Percentiles rank a stretch among this genome's conserved stretches.
Conservation (phyloP, 78 protist genomes). For the Tieghemostelium lacteum region DNA sequence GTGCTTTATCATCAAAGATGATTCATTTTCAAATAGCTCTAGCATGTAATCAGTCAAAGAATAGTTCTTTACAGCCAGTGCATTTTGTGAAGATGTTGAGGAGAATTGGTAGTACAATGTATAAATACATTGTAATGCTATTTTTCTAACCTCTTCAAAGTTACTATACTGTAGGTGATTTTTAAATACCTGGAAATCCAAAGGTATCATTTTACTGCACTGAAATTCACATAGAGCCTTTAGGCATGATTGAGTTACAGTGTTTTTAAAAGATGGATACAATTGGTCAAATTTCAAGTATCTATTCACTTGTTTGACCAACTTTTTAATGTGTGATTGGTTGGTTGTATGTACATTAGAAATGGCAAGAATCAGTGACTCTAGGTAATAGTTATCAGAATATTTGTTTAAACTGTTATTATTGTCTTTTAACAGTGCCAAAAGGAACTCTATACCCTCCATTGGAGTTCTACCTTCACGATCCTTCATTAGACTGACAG, state of each 20-base stretch:
- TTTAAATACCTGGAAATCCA: slow-evolving; percentile 16
- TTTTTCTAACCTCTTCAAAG: slow-evolving; percentile 53
- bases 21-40: slow-evolving; percentile 49
- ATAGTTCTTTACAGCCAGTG: neutral
- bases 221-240: slow-evolving; percentile 43
- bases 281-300: slow-evolving; percentile 64
- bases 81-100: neutral
- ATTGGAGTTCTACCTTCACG: slow-evolving; percentile 67
- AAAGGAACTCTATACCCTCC: slow-evolving; percentile 50
- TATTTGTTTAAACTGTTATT: slow-evolving; percentile 79
- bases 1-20: slow-evolving; percentile 22
- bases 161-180: neutral
- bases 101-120: neutral
- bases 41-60: slow-evolving; percentile 16
- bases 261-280: slow-evolving; percentile 62
- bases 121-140: slow-evolving; percentile 32
- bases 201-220: neutral
- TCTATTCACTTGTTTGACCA: slow-evolving; percentile 35
- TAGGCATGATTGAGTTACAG: slow-evolving; percentile 40
- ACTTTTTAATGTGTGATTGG: neutral
- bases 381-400: slow-evolving; percentile 62
- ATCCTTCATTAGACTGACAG: slow-evolving; percentile 37
- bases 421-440: slow-evolving; percentile 65
- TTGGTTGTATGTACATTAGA: slow-evolving; percentile 57
- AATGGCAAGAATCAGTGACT: slow-evolving; percentile 23